Conservation (phyloP, 192 early-diverging fungal genomes). For the Coemansia sp. region DNA sequence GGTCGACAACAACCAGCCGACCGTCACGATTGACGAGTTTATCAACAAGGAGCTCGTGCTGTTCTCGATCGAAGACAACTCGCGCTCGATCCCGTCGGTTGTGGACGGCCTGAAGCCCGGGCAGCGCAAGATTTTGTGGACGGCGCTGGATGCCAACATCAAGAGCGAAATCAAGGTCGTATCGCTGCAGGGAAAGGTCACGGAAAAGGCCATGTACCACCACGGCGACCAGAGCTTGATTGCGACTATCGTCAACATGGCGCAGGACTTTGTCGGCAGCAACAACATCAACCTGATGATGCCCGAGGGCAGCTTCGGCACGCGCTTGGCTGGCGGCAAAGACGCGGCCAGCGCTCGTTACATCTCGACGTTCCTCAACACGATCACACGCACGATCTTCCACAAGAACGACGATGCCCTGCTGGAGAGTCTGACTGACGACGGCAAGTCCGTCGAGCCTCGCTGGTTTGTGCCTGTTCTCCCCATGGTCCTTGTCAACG, state of each 20-base stretch:
- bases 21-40: conserved; percentile 85
- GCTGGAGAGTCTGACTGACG: conserved; percentile 81
- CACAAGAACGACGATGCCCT: conserved; percentile 80
- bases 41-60: conserved; percentile 94
- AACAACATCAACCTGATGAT: conserved; percentile 88
- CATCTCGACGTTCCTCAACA: conserved; percentile 75
- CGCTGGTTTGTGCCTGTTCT: conserved; percentile 92
- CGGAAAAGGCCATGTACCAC: conserved; percentile 89
- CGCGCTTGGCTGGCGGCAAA: conserved; percentile 84
- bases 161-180: conserved; percentile 85
- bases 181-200: conserved; percentile 83
- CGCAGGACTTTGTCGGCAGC: conserved; percentile 92
- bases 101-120: conserved; percentile 97
- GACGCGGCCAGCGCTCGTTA: conserved; percentile 98
- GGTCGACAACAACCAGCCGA: conserved; percentile 76
- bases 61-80: conserved; percentile 93
- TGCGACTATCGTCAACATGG: conserved; percentile 87
- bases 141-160: conserved; percentile 78
- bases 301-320: conserved; percentile 91
- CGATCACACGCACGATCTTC: conserved; percentile 75
- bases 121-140: conserved; percentile 92
- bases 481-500: conserved; percentile 94
- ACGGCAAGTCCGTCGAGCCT: conserved; percentile 90
- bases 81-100: conserved; percentile 88
- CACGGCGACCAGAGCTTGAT: conserved; percentile 87